Conservation (phyloP, 192 early-diverging fungal genomes). For the Mortierella claussenii region DNA sequence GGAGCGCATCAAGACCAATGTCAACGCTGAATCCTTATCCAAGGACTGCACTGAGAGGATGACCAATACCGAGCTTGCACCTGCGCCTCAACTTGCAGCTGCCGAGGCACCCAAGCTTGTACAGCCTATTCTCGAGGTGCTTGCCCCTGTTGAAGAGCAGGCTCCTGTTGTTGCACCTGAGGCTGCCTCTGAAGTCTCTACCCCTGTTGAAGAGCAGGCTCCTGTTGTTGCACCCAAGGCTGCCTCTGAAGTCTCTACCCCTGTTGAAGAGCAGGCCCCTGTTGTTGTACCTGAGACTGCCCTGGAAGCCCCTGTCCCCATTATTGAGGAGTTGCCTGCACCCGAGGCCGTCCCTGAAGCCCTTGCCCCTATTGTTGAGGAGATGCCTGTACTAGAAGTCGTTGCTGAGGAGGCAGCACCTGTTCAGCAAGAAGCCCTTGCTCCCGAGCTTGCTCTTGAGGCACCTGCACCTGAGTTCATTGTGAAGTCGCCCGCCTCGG, state of each 20-base stretch:
- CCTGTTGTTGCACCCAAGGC: not conserved
- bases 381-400: too few species aligned
- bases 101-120: not conserved
- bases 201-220: not conserved
- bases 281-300: not conserved
- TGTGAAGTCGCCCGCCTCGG: too few species aligned
- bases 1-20: slow-evolving; percentile 13
- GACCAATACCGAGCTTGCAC: slow-evolving; percentile 32
- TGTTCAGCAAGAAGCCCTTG: not conserved
- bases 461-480: too few species aligned
- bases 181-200: not conserved
- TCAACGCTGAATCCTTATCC: slow-evolving; percentile 33
- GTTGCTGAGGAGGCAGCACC: too few species aligned
- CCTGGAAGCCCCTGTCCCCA: not conserved
- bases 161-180: not conserved
- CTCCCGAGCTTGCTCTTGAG: too few species aligned
- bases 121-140: not conserved
- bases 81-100: not conserved
- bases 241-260: not conserved
- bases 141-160: not conserved
- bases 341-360: slow-evolving; percentile 11
- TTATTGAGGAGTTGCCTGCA: too few species aligned
- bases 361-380: not conserved
- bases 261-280: not conserved
- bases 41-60: slow-evolving; percentile 50